Percentiles rank a stretch among this genome's conserved stretches.
Evolutionary conservation across 2,329 filamentous ascomycete genomes (phyloP).

Genomic region (Chalaropsis thielavioides): DNA sequence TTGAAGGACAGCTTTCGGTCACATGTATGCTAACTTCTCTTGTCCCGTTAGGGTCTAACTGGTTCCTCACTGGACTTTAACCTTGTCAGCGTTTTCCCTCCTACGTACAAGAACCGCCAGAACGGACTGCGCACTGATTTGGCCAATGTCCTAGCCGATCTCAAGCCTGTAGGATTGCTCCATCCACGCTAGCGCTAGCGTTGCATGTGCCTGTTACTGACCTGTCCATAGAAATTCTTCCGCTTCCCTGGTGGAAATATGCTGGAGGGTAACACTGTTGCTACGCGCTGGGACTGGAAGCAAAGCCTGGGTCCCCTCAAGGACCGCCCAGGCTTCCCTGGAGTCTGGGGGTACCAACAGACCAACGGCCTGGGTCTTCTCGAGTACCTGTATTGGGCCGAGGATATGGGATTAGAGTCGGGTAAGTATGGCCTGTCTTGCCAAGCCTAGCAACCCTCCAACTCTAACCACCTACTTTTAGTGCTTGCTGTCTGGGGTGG

Average conservation of each 20-base stretch:
- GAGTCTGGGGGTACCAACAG: conserved; percentile 46
- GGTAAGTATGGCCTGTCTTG: conserved; percentile 23
- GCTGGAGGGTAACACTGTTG: conserved; percentile 34
- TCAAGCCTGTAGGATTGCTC: conserved; percentile 32
- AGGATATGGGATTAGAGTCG: conserved; percentile 44
- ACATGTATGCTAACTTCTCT: not conserved
- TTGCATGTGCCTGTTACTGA: not conserved
- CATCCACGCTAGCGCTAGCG: too few species aligned
- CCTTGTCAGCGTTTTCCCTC: conserved; percentile 45
- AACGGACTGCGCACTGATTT: conserved; percentile 46
- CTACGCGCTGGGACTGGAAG: conserved; percentile 37
- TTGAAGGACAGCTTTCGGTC: not conserved
- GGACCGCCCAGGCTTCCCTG: conserved; percentile 39
- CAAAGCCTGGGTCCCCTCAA: conserved; percentile 39
- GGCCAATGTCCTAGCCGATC: conserved; percentile 35
- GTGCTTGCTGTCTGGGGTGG: conserved; percentile 46
- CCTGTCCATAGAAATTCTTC: conserved; percentile 33
- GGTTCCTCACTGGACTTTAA: conserved; percentile 39
- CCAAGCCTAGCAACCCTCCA: not conserved
- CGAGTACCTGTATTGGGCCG: conserved; percentile 47
- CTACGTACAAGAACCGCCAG: conserved; percentile 41
- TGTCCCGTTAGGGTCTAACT: conserved; percentile 23
- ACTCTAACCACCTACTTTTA: conserved; percentile 17
- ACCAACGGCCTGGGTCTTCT: conserved; percentile 48
- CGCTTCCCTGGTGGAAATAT: conserved; percentile 54